Percentiles rank a stretch among this genome's conserved stretches.
These are phyloP conservation scores for Paramecium sexaurelia DNA, from an alignment of 73 alveolate genomes.

Conservation along the genomic window DNA sequence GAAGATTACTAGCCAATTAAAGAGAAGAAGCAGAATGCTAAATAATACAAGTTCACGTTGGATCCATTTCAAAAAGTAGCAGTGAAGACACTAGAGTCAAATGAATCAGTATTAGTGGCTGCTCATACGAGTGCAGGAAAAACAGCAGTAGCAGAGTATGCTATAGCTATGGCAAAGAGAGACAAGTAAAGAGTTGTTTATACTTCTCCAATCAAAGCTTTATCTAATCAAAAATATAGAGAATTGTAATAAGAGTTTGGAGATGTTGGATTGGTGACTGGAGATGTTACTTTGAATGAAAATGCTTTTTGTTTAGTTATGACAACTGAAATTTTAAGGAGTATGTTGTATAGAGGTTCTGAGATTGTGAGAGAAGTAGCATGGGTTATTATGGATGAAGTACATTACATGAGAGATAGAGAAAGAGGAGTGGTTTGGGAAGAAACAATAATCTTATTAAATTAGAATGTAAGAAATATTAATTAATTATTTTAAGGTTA, in stretches of 20 bases:
- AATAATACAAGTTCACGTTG: constrained; percentile 85
- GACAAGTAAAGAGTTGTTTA: constrained; percentile 97
- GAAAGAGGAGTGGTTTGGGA: constrained; percentile 99
- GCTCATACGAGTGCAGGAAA: constrained; percentile 99
- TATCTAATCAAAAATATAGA: constrained; percentile 98
- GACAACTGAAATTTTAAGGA: constrained; percentile 99
- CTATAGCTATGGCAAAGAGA: constrained; percentile 98
- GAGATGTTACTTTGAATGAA: constrained; percentile 99
- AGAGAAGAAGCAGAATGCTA: constrained; percentile 76
- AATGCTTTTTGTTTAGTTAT: constrained; percentile 98
- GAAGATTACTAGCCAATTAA: neutral
- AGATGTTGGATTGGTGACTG: constrained; percentile 99
- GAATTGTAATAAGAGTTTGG: constrained; percentile 97
- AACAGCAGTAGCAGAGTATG: constrained; percentile 99
- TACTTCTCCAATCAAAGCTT: constrained; percentile 99
- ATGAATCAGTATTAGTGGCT: constrained; percentile 99
- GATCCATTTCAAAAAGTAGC: constrained; percentile 98
- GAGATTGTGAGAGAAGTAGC: constrained; percentile 99
- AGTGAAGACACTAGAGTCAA: constrained; percentile 90
- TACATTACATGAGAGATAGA: constrained; percentile 99
- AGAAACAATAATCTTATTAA: constrained; percentile 96
- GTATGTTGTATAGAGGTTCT: constrained; percentile 99
- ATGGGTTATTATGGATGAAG: constrained; percentile 99
- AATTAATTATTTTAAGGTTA: constrained; percentile 20
- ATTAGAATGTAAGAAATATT: constrained; percentile 52